Evolutionary conservation across 208 protist species (phyloP).

Genomic region (Leishmania arabica): DNA sequence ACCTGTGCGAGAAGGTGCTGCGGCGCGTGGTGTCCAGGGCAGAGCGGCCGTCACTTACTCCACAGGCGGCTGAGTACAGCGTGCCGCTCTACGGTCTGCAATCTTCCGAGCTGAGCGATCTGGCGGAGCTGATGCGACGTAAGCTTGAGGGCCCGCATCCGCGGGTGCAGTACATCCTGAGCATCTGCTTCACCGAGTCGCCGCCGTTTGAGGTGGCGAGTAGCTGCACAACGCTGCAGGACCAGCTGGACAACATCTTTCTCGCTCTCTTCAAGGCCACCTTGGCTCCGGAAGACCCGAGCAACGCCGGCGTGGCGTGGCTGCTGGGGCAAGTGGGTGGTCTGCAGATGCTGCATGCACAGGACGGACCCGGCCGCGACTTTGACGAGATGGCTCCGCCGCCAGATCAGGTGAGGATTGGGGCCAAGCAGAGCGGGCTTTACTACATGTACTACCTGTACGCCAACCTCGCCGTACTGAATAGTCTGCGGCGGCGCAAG

Average conservation of each 20-base stretch:
- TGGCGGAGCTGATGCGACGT: slow-evolving; percentile 62
- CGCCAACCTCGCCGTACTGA: slow-evolving; percentile 96
- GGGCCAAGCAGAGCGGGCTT: slow-evolving; percentile 93
- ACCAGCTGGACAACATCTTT: slow-evolving; percentile 97
- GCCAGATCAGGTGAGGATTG: slow-evolving; percentile 66
- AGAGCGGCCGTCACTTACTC: slow-evolving; percentile 46
- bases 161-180: slow-evolving; percentile 95
- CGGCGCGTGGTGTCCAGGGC: slow-evolving; percentile 51
- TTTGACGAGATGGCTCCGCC: slow-evolving; percentile 54
- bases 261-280: slow-evolving; percentile 97
- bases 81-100: slow-evolving; percentile 83
- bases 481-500: slow-evolving; percentile 85
- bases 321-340: slow-evolving; percentile 90
- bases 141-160: slow-evolving; percentile 65
- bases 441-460: slow-evolving; percentile 99
- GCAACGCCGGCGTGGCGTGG: slow-evolving; percentile 84
- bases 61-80: slow-evolving; percentile 80
- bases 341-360: slow-evolving; percentile 84
- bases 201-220: slow-evolving; percentile 40
- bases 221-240: slow-evolving; percentile 86
- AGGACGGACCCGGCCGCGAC: slow-evolving; percentile 47
- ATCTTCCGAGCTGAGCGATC: slow-evolving; percentile 53
- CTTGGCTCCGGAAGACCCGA: slow-evolving; percentile 66
- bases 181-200: slow-evolving; percentile 86
- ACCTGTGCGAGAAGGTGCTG: slow-evolving; percentile 59